Percentiles rank a stretch among this genome's conserved stretches.
Evolutionary conservation across 371 early-diverging fungal genomes (phyloP).

Genomic region (Mucor piriformis): DNA sequence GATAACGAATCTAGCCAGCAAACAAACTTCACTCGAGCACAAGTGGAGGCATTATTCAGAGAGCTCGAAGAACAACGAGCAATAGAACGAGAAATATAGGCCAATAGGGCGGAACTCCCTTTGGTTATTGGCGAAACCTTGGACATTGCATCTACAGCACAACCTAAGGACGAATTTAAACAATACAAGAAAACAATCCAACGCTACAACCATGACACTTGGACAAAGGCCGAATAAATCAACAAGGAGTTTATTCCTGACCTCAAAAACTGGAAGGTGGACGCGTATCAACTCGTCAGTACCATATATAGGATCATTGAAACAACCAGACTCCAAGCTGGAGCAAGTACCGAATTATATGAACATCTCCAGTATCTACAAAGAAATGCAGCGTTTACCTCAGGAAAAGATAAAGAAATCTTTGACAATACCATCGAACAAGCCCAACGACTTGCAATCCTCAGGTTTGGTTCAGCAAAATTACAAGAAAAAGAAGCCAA

Average conservation of each 20-base stretch:
- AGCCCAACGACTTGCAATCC: conserved; percentile 3
- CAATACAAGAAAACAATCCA: not conserved
- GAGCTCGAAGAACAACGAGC: too few species aligned
- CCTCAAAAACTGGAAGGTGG: conserved; percentile 1
- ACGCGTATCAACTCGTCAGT: not conserved
- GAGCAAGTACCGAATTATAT: conserved; percentile 2
- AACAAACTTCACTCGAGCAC: too few species aligned
- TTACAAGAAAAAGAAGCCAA: conserved; percentile 7
- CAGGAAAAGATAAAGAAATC: not conserved
- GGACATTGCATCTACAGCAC: too few species aligned
- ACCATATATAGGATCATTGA: conserved; percentile 9
- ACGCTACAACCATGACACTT: not conserved
- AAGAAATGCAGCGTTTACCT: not conserved
- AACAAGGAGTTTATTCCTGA: conserved; percentile 11
- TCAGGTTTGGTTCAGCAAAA: conserved; percentile 10
- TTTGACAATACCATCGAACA: not conserved
- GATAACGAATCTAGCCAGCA: too few species aligned
- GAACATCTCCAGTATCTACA: not conserved
- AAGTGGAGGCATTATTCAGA: too few species aligned
- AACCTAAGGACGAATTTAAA: too few species aligned
- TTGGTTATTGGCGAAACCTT: too few species aligned
- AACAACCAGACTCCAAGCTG: conserved; percentile 6
- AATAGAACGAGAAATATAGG: too few species aligned
- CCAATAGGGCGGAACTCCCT: too few species aligned
- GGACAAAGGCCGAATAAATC: conserved; percentile 5